Evolutionary conservation across 1,139 yeast species (phyloP).

Genomic region (Pichia inconspicua): DNA sequence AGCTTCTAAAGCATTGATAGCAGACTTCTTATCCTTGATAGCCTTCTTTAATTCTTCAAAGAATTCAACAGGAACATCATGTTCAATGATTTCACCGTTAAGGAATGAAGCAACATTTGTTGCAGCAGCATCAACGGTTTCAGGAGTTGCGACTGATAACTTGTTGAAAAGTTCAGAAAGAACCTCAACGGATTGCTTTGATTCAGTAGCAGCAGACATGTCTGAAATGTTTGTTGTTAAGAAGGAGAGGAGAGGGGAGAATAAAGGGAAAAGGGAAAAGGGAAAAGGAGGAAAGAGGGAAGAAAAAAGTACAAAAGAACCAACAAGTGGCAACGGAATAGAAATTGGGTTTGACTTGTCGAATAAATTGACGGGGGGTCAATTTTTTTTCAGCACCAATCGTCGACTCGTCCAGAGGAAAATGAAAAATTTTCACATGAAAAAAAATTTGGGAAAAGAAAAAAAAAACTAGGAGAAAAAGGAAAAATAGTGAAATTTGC

Average conservation of each 20-base stretch:
- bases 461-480: neutral
- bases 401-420: neutral
- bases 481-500: neutral
- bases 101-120: constrained; percentile 85
- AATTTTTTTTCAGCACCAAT: too few species aligned
- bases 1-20: constrained; percentile 75
- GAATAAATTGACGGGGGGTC: neutral
- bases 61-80: constrained; percentile 92
- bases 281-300: neutral
- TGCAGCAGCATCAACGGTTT: constrained; percentile 82
- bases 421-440: neutral
- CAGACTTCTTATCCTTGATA: constrained; percentile 69
- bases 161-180: constrained; percentile 89
- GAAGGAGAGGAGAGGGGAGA: neutral
- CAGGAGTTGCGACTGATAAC: constrained; percentile 80
- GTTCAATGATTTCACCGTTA: constrained; percentile 96
- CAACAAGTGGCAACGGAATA: neutral
- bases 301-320: neutral
- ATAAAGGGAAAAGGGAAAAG: neutral
- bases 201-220: constrained; percentile 60
- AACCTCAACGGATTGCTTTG: constrained; percentile 67
- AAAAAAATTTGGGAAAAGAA: constrained; percentile 3
- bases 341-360: neutral
- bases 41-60: constrained; percentile 70
- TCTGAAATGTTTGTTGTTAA: constrained; percentile 11